Evolutionary conservation across 345 rosid genomes (phyloP), one percentile per base, ranked within the genome.

Genomic region (Syzygium aqueum): DNA sequence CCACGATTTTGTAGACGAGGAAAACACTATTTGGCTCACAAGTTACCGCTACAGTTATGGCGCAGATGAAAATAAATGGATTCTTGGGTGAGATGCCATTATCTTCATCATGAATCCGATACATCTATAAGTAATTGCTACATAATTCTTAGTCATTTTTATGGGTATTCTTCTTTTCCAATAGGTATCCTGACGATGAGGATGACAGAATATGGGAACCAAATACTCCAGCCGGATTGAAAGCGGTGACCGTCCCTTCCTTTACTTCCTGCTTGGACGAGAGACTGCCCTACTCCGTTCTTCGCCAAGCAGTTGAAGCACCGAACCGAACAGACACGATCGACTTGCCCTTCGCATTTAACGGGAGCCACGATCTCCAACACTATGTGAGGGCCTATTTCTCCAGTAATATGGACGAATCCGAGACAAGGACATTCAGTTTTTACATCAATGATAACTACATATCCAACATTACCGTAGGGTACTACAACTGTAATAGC

Each of bases 251-350:
- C 51, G 11, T 5, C 14, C 51, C 63, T 15, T 51, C 84, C 15
- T 12, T 6, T 56, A 25, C 50, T 65, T 28, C 22, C n/a, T 43
- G 61, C 14, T 16, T 17, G 17, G 17, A 50, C 1, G 83, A 8
- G 13, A 27, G 51, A 19, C 54, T 52, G 51, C 87, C 85, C 15
- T 52, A 37, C 33, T 33, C 43, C 11, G 87, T 83, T 9, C 27
- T 89, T n/a, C 23, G 11, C 54, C 43, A 21, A 4, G 84, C 88
- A 85, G 83, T 90, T 40, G 65, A 85, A 84, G 89, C 89, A 11
- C 84, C 28, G 51, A 63, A 54, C n/a, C 25, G 56, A 1, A 85
- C 86, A 8, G 61, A 86, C 27, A 86, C 88, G 21, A 84, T 90
- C 7, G 30, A 83, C 84, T 63, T 90, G 50, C 53, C 80, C 15